phyloP scores from a whole-genome alignment of 192 early-diverging fungal genomes.

The Funneliformis geosporum region DNA sequence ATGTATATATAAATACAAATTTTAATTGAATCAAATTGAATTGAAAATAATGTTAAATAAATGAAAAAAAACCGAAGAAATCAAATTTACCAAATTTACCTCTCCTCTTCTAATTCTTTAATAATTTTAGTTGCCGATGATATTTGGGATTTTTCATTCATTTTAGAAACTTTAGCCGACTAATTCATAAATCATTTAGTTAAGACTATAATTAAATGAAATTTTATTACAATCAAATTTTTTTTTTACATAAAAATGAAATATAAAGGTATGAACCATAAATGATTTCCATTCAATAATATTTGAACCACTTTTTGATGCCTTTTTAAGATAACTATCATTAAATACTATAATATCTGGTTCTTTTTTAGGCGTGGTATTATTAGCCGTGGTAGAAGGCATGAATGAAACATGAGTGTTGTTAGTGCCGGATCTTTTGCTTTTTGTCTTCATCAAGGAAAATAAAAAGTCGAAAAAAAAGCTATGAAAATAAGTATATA shows the following conservation, averaged over 20 bases:
- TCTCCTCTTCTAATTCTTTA: slow-evolving; percentile 42
- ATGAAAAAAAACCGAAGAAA: background rate
- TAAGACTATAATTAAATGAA: background rate
- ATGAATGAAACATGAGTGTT: too few species aligned
- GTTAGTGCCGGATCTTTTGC: too few species aligned
- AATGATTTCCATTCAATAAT: slow-evolving; percentile 44
- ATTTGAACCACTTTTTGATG: slow-evolving; percentile 20
- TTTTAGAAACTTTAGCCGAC: slow-evolving; percentile 38
- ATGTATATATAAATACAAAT: too few species aligned
- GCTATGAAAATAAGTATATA: too few species aligned
- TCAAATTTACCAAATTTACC: too few species aligned
- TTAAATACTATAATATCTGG: slow-evolving; percentile 45
- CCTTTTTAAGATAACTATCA: slow-evolving; percentile 22
- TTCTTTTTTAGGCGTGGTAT: background rate
- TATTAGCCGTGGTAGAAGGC: slow-evolving; percentile 11
- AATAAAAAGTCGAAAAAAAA: too few species aligned
- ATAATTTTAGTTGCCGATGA: slow-evolving; percentile 11
- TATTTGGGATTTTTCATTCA: slow-evolving; percentile 3
- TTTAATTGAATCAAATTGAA: too few species aligned
- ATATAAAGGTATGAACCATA: slow-evolving; percentile 34
- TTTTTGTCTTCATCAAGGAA: too few species aligned
- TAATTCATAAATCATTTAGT: slow-evolving; percentile 10
- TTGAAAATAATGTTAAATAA: too few species aligned
- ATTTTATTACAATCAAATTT: too few species aligned
- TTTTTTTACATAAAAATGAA: too few species aligned